These are phyloP conservation scores for Trichosporon sp. DNA, from an alignment of 1,284 basidiomycete genomes.

Conservation along the genomic window DNA sequence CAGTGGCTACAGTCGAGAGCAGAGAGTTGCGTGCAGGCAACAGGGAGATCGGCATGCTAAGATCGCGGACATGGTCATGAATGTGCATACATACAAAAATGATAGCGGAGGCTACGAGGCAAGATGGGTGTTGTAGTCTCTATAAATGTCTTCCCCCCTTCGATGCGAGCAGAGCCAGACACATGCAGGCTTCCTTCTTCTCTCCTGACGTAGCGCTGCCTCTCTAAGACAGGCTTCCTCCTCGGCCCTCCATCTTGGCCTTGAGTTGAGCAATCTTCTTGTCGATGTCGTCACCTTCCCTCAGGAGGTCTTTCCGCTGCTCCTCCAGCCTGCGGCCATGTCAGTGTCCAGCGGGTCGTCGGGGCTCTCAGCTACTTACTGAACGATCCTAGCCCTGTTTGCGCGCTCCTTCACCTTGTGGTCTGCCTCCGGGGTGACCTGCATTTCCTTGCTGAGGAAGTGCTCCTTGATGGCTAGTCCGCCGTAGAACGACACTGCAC, in stretches of 20 bases:
- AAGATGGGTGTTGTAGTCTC: no score
- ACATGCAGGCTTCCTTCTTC: no score
- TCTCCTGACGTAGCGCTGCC: no score
- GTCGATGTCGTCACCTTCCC: slow-evolving; percentile 26
- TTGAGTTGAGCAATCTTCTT: slow-evolving; percentile 24
- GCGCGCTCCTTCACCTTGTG: slow-evolving; percentile 24
- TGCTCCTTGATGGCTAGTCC: slow-evolving; percentile 32
- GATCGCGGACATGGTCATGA: no score
- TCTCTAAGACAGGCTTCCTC: neutral
- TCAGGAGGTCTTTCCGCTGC: slow-evolving; percentile 30
- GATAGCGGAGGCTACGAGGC: neutral
- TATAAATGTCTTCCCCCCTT: no score
- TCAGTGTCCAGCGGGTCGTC: neutral
- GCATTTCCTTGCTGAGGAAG: slow-evolving; percentile 28
- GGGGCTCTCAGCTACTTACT: slow-evolving; percentile 24
- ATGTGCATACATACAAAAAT: neutral
- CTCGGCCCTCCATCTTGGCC: neutral
- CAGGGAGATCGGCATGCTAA: no score
- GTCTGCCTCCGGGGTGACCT: slow-evolving; percentile 7
- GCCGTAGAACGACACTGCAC: slow-evolving; percentile 31
- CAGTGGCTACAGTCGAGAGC: no score
- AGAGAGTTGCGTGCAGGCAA: no score
- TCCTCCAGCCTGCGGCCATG: slow-evolving; percentile 25
- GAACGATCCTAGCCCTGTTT: slow-evolving; percentile 27
- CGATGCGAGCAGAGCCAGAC: no score